A percentile compares a stretch with the other conserved stretches of the same genome.
Conservation (phyloP, 805 yeast genomes). For the Ogataea ganodermae region DNA sequence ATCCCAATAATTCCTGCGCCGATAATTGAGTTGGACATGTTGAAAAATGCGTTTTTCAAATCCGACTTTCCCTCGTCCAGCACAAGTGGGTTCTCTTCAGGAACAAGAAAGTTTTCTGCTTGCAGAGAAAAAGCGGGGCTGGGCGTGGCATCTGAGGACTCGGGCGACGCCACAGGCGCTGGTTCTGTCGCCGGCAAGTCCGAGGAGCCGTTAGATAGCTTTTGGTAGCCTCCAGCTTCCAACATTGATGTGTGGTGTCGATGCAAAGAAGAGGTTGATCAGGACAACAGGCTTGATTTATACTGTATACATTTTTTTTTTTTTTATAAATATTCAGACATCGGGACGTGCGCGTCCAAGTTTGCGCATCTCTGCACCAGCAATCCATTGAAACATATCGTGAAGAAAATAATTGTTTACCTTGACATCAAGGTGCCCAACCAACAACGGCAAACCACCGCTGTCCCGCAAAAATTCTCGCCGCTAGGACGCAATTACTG, state of each 20-base stretch:
- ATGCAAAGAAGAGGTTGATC: not conserved
- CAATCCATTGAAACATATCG: too few relatives aligned
- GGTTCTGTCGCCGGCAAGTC: not conserved
- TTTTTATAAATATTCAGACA: too few relatives aligned
- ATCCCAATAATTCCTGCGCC: constrained; percentile 97
- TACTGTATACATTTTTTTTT: not conserved
- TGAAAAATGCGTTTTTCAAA: constrained; percentile 90
- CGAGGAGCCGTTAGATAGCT: not conserved
- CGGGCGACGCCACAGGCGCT: too few relatives aligned
- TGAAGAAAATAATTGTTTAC: not conserved
- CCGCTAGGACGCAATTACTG: not conserved
- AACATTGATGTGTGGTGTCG: not conserved
- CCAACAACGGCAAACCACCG: too few relatives aligned
- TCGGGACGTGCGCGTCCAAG: not conserved
- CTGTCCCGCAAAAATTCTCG: not conserved
- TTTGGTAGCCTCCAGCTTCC: not conserved
- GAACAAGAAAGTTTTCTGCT: not conserved
- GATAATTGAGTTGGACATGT: constrained; percentile 91
- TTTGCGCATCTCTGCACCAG: not conserved
- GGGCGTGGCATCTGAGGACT: not conserved
- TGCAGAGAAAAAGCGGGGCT: constrained; percentile 6
- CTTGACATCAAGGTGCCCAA: not conserved
- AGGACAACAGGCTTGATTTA: not conserved
- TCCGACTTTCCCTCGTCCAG: constrained; percentile 49
- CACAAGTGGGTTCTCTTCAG: not conserved